Percentiles rank a stretch among this genome's conserved stretches.
phyloP scores from a whole-genome alignment of 441 rosid genomes.

The Erysimum pusillum region DNA sequence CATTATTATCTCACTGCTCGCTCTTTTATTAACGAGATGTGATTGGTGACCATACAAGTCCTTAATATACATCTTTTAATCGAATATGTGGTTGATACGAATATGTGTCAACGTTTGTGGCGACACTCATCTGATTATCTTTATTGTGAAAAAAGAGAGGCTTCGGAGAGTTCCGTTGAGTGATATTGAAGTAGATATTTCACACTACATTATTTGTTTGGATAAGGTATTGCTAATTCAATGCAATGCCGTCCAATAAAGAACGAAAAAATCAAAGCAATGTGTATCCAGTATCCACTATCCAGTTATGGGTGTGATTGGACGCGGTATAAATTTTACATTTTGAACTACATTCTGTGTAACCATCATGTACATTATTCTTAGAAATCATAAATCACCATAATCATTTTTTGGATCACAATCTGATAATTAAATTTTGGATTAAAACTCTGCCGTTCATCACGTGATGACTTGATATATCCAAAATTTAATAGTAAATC shows the following conservation, averaged over 20 bases:
- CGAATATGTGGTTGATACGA: slow-evolving; percentile 22
- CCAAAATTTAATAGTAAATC: neutral
- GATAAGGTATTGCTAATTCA: slow-evolving; percentile 29
- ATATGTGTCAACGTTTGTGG: slow-evolving; percentile 10
- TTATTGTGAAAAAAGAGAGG: slow-evolving; percentile 14
- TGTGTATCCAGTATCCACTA: neutral
- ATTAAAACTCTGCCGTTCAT: neutral
- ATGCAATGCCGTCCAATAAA: slow-evolving; percentile 17
- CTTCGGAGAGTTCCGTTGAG: neutral
- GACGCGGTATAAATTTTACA: neutral
- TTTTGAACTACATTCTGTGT: too few species aligned
- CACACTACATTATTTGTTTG: neutral
- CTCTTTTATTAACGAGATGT: slow-evolving; percentile 22
- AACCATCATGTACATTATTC: neutral
- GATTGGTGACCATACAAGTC: slow-evolving; percentile 37
- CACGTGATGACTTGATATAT: neutral
- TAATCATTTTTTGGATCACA: too few species aligned
- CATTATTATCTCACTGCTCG: slow-evolving; percentile 17
- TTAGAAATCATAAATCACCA: neutral
- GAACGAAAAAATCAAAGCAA: neutral
- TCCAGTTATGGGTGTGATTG: neutral
- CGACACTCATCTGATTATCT: neutral
- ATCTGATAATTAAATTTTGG: too few species aligned
- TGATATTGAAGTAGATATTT: slow-evolving; percentile 4
- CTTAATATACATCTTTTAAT: neutral